Percentiles rank a stretch among this genome's conserved stretches.
Evolutionary conservation across 2,329 filamentous ascomycete genomes (phyloP).

Genomic region (Plectosphaerella cucumerina): DNA sequence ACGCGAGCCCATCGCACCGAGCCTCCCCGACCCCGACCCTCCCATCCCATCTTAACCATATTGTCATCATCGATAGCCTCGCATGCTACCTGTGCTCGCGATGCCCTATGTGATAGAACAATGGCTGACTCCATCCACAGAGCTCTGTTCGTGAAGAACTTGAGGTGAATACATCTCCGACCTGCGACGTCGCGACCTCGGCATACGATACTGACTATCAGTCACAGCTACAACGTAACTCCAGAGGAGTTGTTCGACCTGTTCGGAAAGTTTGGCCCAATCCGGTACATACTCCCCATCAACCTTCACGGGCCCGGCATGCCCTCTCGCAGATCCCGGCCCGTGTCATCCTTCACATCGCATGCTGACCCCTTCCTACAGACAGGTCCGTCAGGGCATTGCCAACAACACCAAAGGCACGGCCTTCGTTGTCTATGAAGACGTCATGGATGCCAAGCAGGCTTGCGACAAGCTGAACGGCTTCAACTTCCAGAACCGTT

Average conservation of each 20-base stretch:
- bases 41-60: conserved; percentile 1
- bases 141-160: conserved; percentile 99
- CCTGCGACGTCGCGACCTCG: conserved; percentile 44
- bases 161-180: conserved; percentile 70
- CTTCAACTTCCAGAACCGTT: conserved; percentile 99
- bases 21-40: conserved; percentile 5
- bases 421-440: conserved; percentile 98
- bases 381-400: conserved; percentile 98
- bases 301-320: conserved; percentile 8
- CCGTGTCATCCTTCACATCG: background rate
- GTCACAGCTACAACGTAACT: conserved; percentile 89
- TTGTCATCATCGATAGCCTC: background rate
- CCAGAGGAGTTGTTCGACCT: conserved; percentile 97
- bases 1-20: conserved; percentile 5
- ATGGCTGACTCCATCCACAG: conserved; percentile 45
- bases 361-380: conserved; percentile 33
- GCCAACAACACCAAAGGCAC: conserved; percentile 97
- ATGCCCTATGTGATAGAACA: background rate
- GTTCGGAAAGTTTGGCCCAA: conserved; percentile 95
- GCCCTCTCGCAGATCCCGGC: background rate
- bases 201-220: conserved; percentile 28
- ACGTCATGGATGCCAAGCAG: conserved; percentile 97
- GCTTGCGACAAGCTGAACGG: conserved; percentile 99
- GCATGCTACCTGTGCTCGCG: background rate
- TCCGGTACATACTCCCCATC: conserved; percentile 63